A percentile compares a stretch with the other conserved stretches of the same genome.
phyloP scores from a whole-genome alignment of 2,329 filamentous ascomycete species.

The Phialophora expanda region DNA sequence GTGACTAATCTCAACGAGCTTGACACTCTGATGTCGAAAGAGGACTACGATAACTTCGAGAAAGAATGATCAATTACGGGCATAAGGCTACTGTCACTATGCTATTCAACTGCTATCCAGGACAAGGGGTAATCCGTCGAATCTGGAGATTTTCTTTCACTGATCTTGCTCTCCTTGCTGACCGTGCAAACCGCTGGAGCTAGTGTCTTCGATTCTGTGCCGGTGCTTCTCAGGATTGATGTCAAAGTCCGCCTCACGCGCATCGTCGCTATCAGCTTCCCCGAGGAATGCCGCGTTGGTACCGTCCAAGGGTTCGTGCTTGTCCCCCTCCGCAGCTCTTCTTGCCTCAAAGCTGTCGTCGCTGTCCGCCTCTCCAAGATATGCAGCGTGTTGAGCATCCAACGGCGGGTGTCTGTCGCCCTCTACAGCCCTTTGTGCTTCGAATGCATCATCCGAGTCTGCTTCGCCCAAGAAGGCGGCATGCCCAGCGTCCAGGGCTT shows the following conservation, averaged over 20 bases:
- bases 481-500: conserved; percentile 30
- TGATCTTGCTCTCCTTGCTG: conserved; percentile 30
- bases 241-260: conserved; percentile 34
- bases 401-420: conserved; percentile 26
- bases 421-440: conserved; percentile 26
- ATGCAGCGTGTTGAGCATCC: conserved; percentile 30
- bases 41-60: conserved; percentile 77
- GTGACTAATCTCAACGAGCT: conserved; percentile 73
- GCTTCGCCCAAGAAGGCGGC: conserved; percentile 34
- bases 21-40: conserved; percentile 75
- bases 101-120: conserved; percentile 8
- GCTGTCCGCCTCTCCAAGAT: conserved; percentile 34
- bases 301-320: conserved; percentile 28
- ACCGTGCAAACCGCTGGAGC: conserved; percentile 32
- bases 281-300: conserved; percentile 32
- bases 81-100: conserved; percentile 3
- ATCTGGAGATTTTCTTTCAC: conserved; percentile 5
- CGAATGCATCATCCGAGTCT: conserved; percentile 33
- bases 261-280: conserved; percentile 37
- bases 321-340: conserved; percentile 30
- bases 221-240: conserved; percentile 32
- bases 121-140: conserved; percentile 6
- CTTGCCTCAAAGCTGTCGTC: conserved; percentile 36
- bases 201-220: conserved; percentile 36
- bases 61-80: conserved; percentile 26